phyloP scores from a whole-genome alignment of 2,329 filamentous ascomycete species.

The Chrysosphaeria jannelii region DNA sequence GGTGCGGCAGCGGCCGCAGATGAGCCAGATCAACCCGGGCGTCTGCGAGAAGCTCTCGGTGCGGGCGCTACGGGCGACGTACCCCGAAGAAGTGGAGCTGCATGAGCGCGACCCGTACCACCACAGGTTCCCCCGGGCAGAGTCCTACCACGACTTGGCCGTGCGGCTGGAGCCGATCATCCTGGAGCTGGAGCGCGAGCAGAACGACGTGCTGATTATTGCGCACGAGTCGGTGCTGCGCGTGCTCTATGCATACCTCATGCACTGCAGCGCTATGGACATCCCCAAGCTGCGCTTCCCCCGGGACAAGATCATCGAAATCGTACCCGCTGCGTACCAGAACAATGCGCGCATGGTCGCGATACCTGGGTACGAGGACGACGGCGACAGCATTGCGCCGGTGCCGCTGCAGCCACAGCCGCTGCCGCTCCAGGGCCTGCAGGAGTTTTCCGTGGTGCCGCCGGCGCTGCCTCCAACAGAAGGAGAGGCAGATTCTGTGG shows the following conservation, averaged over 20 bases:
- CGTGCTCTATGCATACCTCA: conserved; percentile 87
- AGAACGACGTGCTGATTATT: conserved; percentile 93
- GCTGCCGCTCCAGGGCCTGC: too few relatives aligned
- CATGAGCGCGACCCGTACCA: conserved; percentile 91
- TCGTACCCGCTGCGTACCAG: conserved; percentile 90
- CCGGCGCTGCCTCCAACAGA: too few relatives aligned
- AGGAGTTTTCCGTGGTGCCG: too few relatives aligned
- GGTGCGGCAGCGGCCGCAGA: conserved; percentile 73
- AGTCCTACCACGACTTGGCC: conserved; percentile 98
- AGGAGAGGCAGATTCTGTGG: too few relatives aligned
- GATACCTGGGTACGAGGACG: conserved; percentile 35
- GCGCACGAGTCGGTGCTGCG: conserved; percentile 94
- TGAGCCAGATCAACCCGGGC: conserved; percentile 91
- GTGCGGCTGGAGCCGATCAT: conserved; percentile 95
- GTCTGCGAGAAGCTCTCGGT: conserved; percentile 89
- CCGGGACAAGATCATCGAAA: conserved; percentile 92
- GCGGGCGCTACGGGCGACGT: conserved; percentile 45
- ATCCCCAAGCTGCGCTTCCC: conserved; percentile 86
- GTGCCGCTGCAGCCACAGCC: conserved; percentile 10
- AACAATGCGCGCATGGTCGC: conserved; percentile 80
- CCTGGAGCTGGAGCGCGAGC: conserved; percentile 81
- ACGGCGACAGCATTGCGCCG: too few relatives aligned
- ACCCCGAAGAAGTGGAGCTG: conserved; percentile 73
- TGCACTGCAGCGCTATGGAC: conserved; percentile 89
- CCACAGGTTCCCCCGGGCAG: conserved; percentile 78